phyloP scores from a whole-genome alignment of 148 eudicot genomes.

The Vaccinium darrowii region DNA sequence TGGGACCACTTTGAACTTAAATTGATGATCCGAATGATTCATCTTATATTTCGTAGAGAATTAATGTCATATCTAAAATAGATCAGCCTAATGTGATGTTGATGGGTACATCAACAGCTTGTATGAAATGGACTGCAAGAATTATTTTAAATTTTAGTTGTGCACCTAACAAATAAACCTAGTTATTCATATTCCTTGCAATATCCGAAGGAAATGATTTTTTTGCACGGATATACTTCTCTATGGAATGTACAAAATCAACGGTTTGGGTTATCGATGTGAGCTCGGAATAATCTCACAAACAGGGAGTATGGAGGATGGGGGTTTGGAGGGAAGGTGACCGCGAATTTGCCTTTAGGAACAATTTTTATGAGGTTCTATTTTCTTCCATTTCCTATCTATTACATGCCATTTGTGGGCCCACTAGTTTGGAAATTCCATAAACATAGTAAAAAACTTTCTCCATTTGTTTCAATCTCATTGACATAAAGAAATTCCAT shows the following conservation, averaged over 20 bases:
- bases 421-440: background rate
- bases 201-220: background rate
- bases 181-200: background rate
- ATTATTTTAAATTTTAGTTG: background rate
- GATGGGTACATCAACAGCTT: background rate
- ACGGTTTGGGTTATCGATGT: background rate
- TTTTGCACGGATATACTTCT: background rate
- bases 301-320: background rate
- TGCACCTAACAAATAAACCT: background rate
- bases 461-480: background rate
- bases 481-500: background rate
- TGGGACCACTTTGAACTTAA: background rate
- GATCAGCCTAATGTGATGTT: background rate
- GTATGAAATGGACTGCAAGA: background rate
- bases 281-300: background rate
- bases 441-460: background rate
- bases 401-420: background rate
- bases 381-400: background rate
- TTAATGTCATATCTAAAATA: background rate
- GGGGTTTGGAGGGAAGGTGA: background rate
- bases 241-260: background rate
- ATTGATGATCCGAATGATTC: background rate
- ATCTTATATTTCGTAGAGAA: background rate
- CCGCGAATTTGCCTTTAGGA: background rate
- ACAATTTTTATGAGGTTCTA: background rate